phyloP scores from a whole-genome alignment of 805 yeast genomes.

The Candida verbasci region DNA sequence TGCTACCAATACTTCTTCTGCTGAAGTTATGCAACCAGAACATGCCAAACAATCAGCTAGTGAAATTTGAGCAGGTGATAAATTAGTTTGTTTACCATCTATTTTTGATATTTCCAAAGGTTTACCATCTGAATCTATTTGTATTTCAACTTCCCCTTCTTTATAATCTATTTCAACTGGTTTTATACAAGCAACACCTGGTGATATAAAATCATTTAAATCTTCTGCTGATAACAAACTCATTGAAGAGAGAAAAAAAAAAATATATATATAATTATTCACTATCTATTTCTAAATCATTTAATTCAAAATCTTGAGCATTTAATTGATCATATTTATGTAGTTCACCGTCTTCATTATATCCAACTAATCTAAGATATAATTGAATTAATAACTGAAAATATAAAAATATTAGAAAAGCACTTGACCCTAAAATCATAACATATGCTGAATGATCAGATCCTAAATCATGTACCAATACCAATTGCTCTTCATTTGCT shows the following conservation, averaged over 20 bases:
- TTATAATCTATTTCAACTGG: conserved; percentile 39
- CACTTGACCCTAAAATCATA: conserved; percentile 65
- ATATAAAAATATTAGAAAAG: conserved; percentile 69
- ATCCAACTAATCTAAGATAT: conserved; percentile 46
- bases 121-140: conserved; percentile 53
- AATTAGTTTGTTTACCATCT: conserved; percentile 45
- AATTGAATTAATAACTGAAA: conserved; percentile 54
- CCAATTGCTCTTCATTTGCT: conserved; percentile 86
- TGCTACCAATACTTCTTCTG: conserved; percentile 91
- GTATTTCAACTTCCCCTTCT: conserved; percentile 47
- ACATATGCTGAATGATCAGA: conserved; percentile 86
- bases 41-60: conserved; percentile 94
- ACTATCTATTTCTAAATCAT: conserved; percentile 15
- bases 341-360: conserved; percentile 36
- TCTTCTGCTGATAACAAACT: conserved; percentile 86
- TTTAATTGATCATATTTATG: conserved; percentile 14
- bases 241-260: conserved; percentile 39
- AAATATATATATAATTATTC: not conserved
- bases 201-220: conserved; percentile 88
- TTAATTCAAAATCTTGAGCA: conserved; percentile 32
- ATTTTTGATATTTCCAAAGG: conserved; percentile 67
- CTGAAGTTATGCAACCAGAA: conserved; percentile 94
- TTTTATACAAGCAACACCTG: conserved; percentile 92
- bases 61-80: conserved; percentile 82
- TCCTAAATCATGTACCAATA: conserved; percentile 63